Evolutionary conservation across 345 rosid species (phyloP).

Genomic region (Xanthoceras sorbifolium): DNA sequence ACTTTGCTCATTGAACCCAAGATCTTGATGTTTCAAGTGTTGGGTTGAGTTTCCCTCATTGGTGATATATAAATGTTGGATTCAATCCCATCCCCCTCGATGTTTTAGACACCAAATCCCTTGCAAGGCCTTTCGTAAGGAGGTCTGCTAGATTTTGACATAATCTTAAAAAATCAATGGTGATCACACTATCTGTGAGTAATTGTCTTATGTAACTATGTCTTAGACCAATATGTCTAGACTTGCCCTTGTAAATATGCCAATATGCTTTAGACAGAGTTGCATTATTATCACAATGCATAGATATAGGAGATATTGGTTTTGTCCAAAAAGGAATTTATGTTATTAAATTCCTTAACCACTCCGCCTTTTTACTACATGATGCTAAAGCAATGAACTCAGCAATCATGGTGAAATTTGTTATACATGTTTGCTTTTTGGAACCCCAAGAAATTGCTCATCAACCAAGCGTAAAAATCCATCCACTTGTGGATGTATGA

Average conservation of each 20-base stretch:
- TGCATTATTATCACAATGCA: not conserved
- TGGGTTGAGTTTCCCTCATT: not conserved
- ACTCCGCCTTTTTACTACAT: not conserved
- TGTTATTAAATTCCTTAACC: not conserved
- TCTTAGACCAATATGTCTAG: not conserved
- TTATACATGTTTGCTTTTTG: no score
- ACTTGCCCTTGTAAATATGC: no score
- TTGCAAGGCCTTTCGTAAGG: not conserved
- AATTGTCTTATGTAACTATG: not conserved
- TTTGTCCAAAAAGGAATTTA: not conserved
- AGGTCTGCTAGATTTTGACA: not conserved
- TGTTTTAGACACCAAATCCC: not conserved
- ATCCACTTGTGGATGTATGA: not conserved
- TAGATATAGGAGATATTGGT: not conserved
- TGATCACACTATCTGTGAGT: not conserved
- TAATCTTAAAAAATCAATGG: not conserved
- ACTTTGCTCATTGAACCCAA: not conserved
- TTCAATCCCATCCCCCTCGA: not conserved
- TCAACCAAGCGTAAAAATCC: not conserved
- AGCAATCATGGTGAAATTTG: no score
- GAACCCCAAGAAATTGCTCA: not conserved
- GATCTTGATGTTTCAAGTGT: not conserved
- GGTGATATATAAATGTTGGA: not conserved
- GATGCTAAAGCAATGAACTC: not conserved
- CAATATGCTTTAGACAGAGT: not conserved